Base-by-base conservation (phyloP, 1,284 basidiomycete genomes). In the Pyrrhoderma noxium region DNA sequence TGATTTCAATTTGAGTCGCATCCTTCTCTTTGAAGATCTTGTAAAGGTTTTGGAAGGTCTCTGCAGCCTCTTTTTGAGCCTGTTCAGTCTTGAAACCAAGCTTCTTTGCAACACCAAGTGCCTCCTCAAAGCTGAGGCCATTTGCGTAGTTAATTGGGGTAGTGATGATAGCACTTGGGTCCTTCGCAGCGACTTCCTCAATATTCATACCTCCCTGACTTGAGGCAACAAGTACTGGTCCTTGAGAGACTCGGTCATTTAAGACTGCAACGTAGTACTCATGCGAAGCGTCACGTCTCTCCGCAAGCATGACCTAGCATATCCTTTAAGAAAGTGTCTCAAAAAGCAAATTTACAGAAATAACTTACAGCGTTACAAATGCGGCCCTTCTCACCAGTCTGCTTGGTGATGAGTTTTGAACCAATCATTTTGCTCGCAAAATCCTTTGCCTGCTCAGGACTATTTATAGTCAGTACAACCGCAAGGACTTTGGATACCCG, bases 1-100 rank as follows among this genome's bases (percentile, higher is more conserved):
- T 99, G 70, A 99, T 99, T 75, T 99, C 96, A 63, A 99, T 97
- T 71, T 99, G 96, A 3, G 96, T 99, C 3, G 95, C 93, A 67
- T 99, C 96, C 76, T 95, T 98, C 58, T 98, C 94, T 72, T 93
- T 95, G 80, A 97, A 99, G 63, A 99, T 88, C 65, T 82, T 86
- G 77, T 97, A 98, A 53, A 99, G 79, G 65, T 95, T 91, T 64
- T 88, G 79, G 70, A 99, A 99, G 59, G 92, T 92, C 58, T 92
- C 84, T 1, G 95, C 95, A 14, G 96, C 96, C 64, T 93, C 79
- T 27, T 73, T 74, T 65, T 90, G 83, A 14, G 89, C 79, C 49
- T 73, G 67, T 35, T 80, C 77, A 54, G 76, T 74, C 65, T 85
- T 83, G 75, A 99, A 94, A 14, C 94, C 96, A 51, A 99, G 81